Evolutionary conservation across 345 rosid genomes (phyloP).

Genomic region (Populus deltoides): DNA sequence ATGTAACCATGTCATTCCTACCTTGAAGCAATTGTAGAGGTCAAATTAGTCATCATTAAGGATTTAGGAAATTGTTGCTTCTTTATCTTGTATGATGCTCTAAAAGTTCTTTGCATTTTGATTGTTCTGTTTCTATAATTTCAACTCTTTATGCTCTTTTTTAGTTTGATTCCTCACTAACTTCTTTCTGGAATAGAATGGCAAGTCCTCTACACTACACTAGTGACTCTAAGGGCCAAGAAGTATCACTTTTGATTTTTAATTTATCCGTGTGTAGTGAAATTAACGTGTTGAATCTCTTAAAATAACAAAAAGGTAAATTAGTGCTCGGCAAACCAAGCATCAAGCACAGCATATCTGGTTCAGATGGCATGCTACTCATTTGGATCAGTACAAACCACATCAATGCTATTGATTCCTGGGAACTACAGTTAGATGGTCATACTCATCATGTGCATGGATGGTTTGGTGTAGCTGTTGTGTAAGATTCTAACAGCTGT

Average conservation of each 20-base stretch:
- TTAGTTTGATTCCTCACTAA: no score
- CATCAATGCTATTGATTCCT: not conserved
- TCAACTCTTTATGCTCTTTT: not conserved
- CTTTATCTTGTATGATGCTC: no score
- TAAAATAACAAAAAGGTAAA: no score
- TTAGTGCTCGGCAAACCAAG: no score
- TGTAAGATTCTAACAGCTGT: not conserved
- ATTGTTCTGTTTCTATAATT: not conserved
- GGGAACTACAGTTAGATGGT: not conserved
- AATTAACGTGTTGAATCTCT: no score
- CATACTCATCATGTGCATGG: not conserved
- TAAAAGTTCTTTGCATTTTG: not conserved
- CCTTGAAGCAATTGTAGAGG: no score
- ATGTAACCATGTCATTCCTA: no score
- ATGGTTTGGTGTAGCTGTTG: not conserved
- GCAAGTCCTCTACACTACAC: constrained; percentile 53
- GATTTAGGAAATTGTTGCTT: no score
- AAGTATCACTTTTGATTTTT: constrained; percentile 30
- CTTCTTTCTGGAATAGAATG: constrained; percentile 32
- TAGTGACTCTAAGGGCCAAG: constrained; percentile 52
- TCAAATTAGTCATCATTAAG: no score
- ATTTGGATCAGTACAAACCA: not conserved
- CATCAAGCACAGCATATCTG: not conserved
- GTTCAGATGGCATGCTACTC: not conserved
- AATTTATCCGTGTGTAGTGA: no score